Percentiles rank a stretch among this genome's conserved stretches.
These are phyloP conservation scores for Colletotrichum sp. DNA, from an alignment of 2,329 filamentous ascomycete genomes.

Conservation along the genomic window DNA sequence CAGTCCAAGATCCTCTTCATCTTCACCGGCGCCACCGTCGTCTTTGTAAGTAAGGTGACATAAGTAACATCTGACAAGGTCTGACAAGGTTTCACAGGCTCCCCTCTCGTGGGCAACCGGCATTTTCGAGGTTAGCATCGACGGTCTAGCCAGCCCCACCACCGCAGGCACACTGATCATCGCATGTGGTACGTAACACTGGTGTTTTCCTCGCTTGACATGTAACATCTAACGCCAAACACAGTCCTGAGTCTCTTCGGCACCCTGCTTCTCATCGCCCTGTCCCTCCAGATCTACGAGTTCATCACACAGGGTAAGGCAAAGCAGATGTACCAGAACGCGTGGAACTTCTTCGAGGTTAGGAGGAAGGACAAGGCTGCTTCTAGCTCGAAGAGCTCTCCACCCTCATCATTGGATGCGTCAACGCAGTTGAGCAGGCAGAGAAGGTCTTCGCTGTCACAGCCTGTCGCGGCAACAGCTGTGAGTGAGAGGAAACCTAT, in stretches of 20 bases:
- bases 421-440: slow-evolving; percentile 6
- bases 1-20: slow-evolving; percentile 26
- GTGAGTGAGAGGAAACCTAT: not conserved
- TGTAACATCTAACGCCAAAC: not conserved
- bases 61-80: too few species aligned
- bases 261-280: slow-evolving; percentile 13
- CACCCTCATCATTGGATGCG: not conserved
- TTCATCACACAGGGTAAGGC: slow-evolving; percentile 7
- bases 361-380: not conserved
- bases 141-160: not conserved
- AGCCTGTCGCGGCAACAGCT: not conserved
- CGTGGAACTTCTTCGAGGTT: not conserved
- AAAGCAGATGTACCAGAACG: not conserved
- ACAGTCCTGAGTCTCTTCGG: slow-evolving; percentile 17
- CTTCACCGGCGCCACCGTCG: slow-evolving; percentile 17
- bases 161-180: not conserved
- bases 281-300: slow-evolving; percentile 19
- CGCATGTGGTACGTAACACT: slow-evolving; percentile 3
- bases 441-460: slow-evolving; percentile 3
- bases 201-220: accelerated
- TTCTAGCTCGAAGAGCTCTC: not conserved
- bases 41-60: not conserved
- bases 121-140: slow-evolving; percentile 17
- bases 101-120: slow-evolving; percentile 20
- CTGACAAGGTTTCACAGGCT: not conserved